Percentiles rank a stretch among this genome's conserved stretches.
Conservation (phyloP, 2,329 filamentous ascomycete species). For the Neoscytalidium dimidiatum region DNA sequence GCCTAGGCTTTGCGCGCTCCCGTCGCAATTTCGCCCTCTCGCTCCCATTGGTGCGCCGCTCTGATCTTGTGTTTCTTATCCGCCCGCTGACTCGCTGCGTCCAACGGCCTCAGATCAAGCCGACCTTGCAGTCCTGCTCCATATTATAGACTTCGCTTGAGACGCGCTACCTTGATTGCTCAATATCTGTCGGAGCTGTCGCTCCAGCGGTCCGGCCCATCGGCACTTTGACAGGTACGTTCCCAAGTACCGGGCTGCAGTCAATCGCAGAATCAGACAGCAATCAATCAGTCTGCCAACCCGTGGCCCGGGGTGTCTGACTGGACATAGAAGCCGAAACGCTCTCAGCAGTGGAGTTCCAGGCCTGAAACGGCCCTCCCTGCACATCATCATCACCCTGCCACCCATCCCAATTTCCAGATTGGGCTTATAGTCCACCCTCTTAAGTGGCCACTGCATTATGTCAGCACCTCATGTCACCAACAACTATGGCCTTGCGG, state of each 20-base stretch:
- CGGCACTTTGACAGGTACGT: neutral
- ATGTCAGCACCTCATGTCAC: neutral
- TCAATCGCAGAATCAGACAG: neutral
- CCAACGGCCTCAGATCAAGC: too few species aligned
- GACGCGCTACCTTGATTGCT: neutral
- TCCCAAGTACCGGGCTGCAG: neutral
- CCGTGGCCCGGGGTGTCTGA: neutral
- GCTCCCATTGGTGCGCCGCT: neutral
- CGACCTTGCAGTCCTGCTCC: neutral
- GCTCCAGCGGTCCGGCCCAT: neutral
- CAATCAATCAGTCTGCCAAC: neutral
- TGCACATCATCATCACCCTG: neutral
- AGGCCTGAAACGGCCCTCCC: neutral
- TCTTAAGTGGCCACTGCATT: neutral
- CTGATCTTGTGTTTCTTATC: neutral
- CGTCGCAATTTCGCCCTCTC: neutral
- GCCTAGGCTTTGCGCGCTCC: neutral
- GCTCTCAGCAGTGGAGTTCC: neutral
- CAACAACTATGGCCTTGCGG: slow-evolving; percentile 23
- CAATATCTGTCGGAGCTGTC: neutral
- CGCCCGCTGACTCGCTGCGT: neutral
- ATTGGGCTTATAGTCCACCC: neutral
- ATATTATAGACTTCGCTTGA: neutral
- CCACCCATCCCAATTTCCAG: neutral
- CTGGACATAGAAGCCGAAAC: neutral